phyloP scores from a whole-genome alignment of 2,329 filamentous ascomycete species.

The Clonostachys rhizophaga region DNA sequence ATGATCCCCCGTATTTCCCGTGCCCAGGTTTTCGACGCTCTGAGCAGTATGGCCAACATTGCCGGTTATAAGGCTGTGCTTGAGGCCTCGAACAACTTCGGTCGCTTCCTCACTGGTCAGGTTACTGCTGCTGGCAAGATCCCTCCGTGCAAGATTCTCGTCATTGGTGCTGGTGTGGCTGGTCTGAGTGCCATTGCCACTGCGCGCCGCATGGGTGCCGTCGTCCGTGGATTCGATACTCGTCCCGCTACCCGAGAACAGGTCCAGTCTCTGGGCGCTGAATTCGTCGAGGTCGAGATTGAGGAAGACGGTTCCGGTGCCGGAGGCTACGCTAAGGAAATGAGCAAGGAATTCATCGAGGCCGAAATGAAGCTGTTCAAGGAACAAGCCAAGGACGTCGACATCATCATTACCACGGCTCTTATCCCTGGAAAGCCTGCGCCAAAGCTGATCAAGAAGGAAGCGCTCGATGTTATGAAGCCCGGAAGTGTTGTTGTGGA shows the following conservation, averaged over 20 bases:
- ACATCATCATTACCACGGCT: conserved; percentile 92
- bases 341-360: conserved; percentile 91
- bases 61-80: conserved; percentile 89
- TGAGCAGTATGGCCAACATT: conserved; percentile 93
- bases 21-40: conserved; percentile 81
- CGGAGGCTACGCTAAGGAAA: conserved; percentile 87
- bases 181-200: conserved; percentile 86
- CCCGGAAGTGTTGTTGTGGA: conserved; percentile 87
- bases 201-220: conserved; percentile 79
- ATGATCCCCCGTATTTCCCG: conserved; percentile 87
- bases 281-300: conserved; percentile 83
- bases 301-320: conserved; percentile 80
- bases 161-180: conserved; percentile 87
- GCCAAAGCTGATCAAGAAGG: conserved; percentile 77
- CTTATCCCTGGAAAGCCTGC: conserved; percentile 81
- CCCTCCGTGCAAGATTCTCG: conserved; percentile 82
- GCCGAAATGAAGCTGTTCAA: conserved; percentile 91
- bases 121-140: conserved; percentile 89
- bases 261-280: conserved; percentile 83
- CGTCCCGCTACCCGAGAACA: conserved; percentile 82
- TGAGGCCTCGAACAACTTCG: conserved; percentile 86
- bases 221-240: conserved; percentile 89
- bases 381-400: conserved; percentile 80
- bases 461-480: conserved; percentile 81
- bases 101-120: conserved; percentile 82